These are phyloP conservation scores for Cryptococcus amylolentus DNA, from an alignment of 1,284 basidiomycete species.

Conservation along the genomic window DNA sequence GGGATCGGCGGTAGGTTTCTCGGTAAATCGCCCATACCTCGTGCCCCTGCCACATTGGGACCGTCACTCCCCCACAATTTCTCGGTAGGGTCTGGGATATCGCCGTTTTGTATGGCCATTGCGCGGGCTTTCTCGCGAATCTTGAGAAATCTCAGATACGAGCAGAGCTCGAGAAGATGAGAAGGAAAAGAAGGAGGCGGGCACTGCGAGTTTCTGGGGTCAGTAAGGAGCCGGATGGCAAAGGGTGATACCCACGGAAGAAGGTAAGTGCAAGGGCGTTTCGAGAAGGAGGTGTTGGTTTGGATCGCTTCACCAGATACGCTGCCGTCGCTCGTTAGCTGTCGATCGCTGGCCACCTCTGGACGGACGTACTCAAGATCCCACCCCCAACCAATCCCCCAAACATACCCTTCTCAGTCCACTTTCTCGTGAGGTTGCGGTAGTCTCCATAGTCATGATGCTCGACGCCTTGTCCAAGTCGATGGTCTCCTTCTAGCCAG, in stretches of 20 bases:
- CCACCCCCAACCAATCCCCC: conserved; percentile 16
- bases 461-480: conserved; percentile 11
- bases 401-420: conserved; percentile 19
- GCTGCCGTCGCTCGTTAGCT: conserved; percentile 2
- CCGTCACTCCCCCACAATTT: too few relatives aligned
- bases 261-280: conserved; percentile 31
- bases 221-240: not conserved
- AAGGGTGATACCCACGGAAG: conserved; percentile 15
- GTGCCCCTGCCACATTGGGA: not conserved
- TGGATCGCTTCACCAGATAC: conserved; percentile 14
- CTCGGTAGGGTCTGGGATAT: conserved; percentile 1
- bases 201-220: conserved; percentile 13
- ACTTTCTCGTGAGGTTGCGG: conserved; percentile 10
- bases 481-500: conserved; percentile 13
- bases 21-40: conserved; percentile 4
- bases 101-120: conserved; percentile 9
- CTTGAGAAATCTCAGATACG: conserved; percentile 13
- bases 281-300: conserved; percentile 14
- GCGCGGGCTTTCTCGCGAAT: conserved; percentile 12
- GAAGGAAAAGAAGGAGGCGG: conserved; percentile 28
- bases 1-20: not conserved
- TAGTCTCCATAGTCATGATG: conserved; percentile 18
- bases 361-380: conserved; percentile 11
- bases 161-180: conserved; percentile 22
- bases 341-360: not conserved